These are phyloP conservation scores for Lolium multiflorum DNA, from an alignment of 176 grass and related monocot species.

Conservation along the genomic window DNA sequence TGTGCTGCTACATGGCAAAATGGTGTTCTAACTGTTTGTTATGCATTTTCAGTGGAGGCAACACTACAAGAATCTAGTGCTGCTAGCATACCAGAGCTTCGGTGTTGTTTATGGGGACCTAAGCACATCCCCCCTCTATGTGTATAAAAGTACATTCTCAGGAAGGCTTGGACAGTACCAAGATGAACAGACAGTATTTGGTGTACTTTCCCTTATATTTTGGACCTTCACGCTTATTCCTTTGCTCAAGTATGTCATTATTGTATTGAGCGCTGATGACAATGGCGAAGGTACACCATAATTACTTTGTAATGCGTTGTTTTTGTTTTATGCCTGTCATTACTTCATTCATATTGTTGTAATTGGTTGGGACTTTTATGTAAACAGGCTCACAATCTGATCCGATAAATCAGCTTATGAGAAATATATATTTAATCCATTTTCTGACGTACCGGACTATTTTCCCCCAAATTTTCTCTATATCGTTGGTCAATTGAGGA, in stretches of 20 bases:
- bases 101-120: conserved; percentile 95
- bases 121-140: conserved; percentile 90
- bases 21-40: conserved; percentile 29
- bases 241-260: conserved; percentile 84
- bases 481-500: conserved; percentile 24
- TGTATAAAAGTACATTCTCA: conserved; percentile 83
- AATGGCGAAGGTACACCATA: conserved; percentile 76
- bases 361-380: neutral
- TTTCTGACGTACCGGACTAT: neutral
- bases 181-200: conserved; percentile 80
- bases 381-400: conserved; percentile 9
- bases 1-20: neutral
- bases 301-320: neutral
- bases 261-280: conserved; percentile 86
- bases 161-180: conserved; percentile 58
- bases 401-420: conserved; percentile 17
- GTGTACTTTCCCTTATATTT: conserved; percentile 87
- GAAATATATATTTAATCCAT: conserved; percentile 2
- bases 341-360: neutral
- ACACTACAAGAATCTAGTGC: conserved; percentile 70
- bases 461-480: neutral
- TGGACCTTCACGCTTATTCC: conserved; percentile 98
- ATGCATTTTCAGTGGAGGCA: conserved; percentile 61
- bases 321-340: conserved; percentile 26
- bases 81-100: conserved; percentile 97